Base-by-base conservation (phyloP, 345 rosid genomes). In the Trapa bicornis region DNA sequence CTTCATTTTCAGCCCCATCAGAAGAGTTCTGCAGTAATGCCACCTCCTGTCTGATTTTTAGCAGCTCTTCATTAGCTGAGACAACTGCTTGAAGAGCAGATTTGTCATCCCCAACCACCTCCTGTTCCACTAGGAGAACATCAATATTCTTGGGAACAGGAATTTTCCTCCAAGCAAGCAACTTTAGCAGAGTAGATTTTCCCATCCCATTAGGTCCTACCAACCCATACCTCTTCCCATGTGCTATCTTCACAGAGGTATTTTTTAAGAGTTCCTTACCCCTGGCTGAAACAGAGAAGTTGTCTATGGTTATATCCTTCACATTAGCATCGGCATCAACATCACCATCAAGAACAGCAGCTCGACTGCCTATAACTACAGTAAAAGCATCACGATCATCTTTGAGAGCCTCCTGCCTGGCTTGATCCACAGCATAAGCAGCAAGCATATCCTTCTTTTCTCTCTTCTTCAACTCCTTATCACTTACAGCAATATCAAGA, bases 141-240 rank as follows among this genome's bases (percentile, higher is more conserved):
- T 94, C 99, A 63, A 94, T 94, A 73, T 94, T 91, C 75, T 82
- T 91, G 0, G 99, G 97, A 36, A 94, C 95, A 0, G 99, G 99
- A 73, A 91, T 85, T 86, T 89, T 91, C 84, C 99, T 86, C 96
- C 99, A 94, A 48, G 96, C 96, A 71, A 94, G 89, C 68, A 91
- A 92, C 87, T 91, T 94, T 71, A 94, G 76, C 72, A 94, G 64
- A 0, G 99, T 94, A 71, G 99, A 94, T 78, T 94, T 94, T 16
- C 99, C 99, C 88, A 75, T 91, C 29, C 99, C 99, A 71, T 91
- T 94, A 0, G 96, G 97, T 64, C 99, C 99, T 43, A 94, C 89
- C 77, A 94, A 82, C 36, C 99, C 99, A 81, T 94, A 94, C 71
- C 96, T 87, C 79, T 84, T 91, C 39, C 96, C 99, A 72, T 91